These are phyloP conservation scores for Crassisporium funariophilum DNA, from an alignment of 768 basidiomycete species.

Conservation along the genomic window DNA sequence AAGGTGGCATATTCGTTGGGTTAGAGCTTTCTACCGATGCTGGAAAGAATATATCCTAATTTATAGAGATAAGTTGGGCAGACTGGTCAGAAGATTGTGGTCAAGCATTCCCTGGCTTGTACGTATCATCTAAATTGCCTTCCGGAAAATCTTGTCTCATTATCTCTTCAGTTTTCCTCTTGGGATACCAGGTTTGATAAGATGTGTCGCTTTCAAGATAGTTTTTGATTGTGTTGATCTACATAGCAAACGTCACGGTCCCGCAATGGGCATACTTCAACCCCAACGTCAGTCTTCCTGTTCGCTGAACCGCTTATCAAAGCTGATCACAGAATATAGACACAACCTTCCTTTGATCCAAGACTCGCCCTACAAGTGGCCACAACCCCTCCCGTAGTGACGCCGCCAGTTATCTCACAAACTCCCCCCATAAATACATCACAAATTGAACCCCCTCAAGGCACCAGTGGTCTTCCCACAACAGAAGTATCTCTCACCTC, in stretches of 20 bases:
- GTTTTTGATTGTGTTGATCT: not conserved
- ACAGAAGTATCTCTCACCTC: not conserved
- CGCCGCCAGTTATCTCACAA: too few species aligned
- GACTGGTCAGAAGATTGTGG: too few species aligned
- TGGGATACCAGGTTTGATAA: conserved; percentile 5
- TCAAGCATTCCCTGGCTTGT: too few species aligned
- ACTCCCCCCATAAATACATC: too few species aligned
- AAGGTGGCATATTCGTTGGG: conserved; percentile 11
- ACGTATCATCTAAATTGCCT: too few species aligned
- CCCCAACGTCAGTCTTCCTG: conserved; percentile 1
- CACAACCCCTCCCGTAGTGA: not conserved
- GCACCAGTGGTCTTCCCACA: not conserved
- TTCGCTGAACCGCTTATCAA: not conserved
- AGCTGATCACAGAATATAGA: not conserved
- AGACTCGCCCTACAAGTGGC: not conserved
- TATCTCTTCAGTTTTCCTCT: not conserved
- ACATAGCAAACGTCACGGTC: conserved; percentile 1
- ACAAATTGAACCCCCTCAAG: too few species aligned
- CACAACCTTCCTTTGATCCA: conserved; percentile 5
- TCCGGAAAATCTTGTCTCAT: not conserved
- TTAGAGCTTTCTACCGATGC: too few species aligned
- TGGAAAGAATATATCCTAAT: too few species aligned
- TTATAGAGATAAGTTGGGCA: too few species aligned
- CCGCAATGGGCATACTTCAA: conserved; percentile 12
- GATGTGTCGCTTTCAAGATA: conserved; percentile 9